Evolutionary conservation across 306 rosid genomes (phyloP), one percentile per base, ranked within the genome.

Genomic region (Cicer judaicum): DNA sequence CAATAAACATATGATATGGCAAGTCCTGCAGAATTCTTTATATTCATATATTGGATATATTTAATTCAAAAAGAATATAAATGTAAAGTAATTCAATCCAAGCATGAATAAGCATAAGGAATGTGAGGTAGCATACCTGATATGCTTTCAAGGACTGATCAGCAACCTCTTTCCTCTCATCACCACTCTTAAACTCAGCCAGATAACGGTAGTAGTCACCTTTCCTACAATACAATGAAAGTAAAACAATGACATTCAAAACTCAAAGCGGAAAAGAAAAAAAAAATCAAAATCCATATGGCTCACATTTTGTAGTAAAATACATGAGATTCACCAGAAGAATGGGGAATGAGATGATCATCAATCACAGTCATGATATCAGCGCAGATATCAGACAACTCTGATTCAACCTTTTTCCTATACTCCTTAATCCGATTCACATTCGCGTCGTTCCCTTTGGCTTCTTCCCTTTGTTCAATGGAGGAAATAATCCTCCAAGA

Each of bases 401-500:
- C 91, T 0, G 89, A 68, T 68, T 88, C 91, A 43, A 87, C 80
- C 49, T 87, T 80, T 12, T 78, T 63, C 83, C 84, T 75, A 39
- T 80, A 87, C 62, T 85, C 84, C 81, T 73, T 85, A 69, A 83
- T 83, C 29, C 84, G 75, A 76, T 52, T 85, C 78, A 78, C 91
- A 56, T 79, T 83, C 24, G 14, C 34, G 8, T 80, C 91, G 54
- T 85, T 85, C 34, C 89, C 86, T 60, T 83, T 87, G 9, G 76
- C 34, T 56, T 87, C 91, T 75, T 87, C 89, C 72, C 80, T 85
- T 74, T 83, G 86, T 66, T 87, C 89, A 12, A 87, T 81, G 42
- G 89, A 87, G 1, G 89, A 87, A 12, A 87, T 73, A 4, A 88
- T 85, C 82, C 89, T 88, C 91, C 91, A 85, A 14, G 91, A 88